Percentiles rank a stretch among this genome's conserved stretches.
Evolutionary conservation across 768 basidiomycete genomes (phyloP).

Genomic region (Tricholoma flavovirens): DNA sequence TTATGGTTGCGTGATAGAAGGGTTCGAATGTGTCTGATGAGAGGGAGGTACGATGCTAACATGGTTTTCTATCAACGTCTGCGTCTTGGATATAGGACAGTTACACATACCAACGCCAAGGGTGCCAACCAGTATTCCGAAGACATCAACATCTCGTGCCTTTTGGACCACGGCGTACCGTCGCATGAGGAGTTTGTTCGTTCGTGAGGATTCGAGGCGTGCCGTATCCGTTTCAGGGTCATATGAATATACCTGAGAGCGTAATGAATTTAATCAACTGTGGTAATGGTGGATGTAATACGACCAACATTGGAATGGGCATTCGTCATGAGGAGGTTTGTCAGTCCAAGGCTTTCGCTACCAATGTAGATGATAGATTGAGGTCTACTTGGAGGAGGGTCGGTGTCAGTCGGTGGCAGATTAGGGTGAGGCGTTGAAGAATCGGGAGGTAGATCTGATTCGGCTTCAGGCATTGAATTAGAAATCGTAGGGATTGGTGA

Average conservation of each 20-base stretch:
- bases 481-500: conserved; percentile 24
- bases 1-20: conserved; percentile 64
- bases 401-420: conserved; percentile 4
- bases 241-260: conserved; percentile 66
- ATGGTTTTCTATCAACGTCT: neutral
- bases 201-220: conserved; percentile 55
- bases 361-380: conserved; percentile 55
- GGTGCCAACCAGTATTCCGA: conserved; percentile 93
- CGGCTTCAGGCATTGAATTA: conserved; percentile 4
- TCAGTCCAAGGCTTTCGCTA: conserved; percentile 69
- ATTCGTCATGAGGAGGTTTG: conserved; percentile 85
- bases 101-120: conserved; percentile 70
- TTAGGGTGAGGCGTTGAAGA: neutral
- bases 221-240: conserved; percentile 48
- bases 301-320: conserved; percentile 50
- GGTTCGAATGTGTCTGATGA: conserved; percentile 76
- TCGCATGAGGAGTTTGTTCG: conserved; percentile 83
- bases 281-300: neutral
- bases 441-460: neutral
- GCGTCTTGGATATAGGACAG: neutral
- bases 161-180: conserved; percentile 84
- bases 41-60: conserved; percentile 76
- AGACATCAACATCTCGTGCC: conserved; percentile 88
- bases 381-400: conserved; percentile 14
- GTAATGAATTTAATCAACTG: neutral